These are phyloP conservation scores for Dissophora ornata DNA, from an alignment of 192 early-diverging fungal genomes.

Conservation along the genomic window DNA sequence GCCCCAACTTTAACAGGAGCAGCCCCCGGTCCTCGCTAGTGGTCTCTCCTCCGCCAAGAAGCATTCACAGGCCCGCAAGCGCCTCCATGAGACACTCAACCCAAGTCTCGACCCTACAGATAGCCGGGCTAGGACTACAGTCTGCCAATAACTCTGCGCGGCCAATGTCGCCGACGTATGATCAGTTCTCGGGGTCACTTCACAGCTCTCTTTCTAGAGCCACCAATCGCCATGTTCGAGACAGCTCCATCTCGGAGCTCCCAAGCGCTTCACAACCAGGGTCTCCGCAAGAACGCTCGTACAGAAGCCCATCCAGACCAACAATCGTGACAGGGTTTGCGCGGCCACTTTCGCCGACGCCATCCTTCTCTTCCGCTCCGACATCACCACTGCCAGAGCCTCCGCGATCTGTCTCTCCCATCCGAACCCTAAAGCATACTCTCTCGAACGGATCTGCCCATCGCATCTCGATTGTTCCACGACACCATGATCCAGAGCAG, in stretches of 20 bases:
- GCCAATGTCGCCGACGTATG: constrained; percentile 3
- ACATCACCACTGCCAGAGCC: constrained; percentile 34
- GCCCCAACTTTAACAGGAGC: constrained; percentile 23
- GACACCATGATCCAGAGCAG: constrained; percentile 46
- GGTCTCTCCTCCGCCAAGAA: constrained; percentile 40
- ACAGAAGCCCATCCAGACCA: constrained; percentile 16
- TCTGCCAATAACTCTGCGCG: not conserved
- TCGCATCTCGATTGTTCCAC: constrained; percentile 38
- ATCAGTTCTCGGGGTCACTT: not conserved
- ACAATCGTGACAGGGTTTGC: not conserved
- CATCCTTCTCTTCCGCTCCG: constrained; percentile 20
- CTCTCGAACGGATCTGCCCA: constrained; percentile 40
- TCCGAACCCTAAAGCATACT: constrained; percentile 8
- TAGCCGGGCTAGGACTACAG: not conserved
- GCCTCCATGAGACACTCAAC: constrained; percentile 32
- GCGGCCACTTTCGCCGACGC: constrained; percentile 25
- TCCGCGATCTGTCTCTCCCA: constrained; percentile 14
- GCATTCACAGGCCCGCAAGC: constrained; percentile 40
- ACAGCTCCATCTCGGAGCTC: not conserved
- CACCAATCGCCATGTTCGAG: constrained; percentile 9
- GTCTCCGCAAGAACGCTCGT: constrained; percentile 1
- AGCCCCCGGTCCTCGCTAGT: constrained; percentile 37
- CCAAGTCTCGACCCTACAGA: constrained; percentile 13
- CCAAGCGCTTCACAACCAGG: not conserved
- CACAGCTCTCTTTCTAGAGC: constrained; percentile 14